These are phyloP conservation scores for Cladorrhinum sp. DNA, from an alignment of 2,329 filamentous ascomycete genomes.

Conservation along the genomic window DNA sequence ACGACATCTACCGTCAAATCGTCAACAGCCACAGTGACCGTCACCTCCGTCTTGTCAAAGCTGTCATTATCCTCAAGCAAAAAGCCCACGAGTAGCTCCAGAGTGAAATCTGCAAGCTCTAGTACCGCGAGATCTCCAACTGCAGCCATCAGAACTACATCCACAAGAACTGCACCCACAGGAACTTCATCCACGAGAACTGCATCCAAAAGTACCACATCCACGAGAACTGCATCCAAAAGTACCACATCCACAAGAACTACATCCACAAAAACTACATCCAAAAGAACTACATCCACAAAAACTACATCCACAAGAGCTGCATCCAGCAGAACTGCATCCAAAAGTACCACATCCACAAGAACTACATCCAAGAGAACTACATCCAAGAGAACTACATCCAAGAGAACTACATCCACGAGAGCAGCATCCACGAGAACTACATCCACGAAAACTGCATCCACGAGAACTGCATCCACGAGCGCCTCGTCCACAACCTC, in stretches of 20 bases:
- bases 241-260: no score
- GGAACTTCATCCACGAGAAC: background rate
- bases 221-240: no score
- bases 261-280: no score
- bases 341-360: background rate
- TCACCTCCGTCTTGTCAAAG: conserved; percentile 5
- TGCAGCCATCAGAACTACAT: background rate
- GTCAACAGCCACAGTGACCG: conserved; percentile 14
- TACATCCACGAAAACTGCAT: background rate
- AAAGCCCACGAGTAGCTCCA: conserved; percentile 7
- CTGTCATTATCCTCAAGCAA: background rate
- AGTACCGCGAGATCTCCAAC: background rate
- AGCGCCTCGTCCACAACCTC: background rate
- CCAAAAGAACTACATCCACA: no score
- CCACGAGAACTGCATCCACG: background rate
- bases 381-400: background rate
- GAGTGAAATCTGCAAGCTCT: background rate
- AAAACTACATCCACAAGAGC: background rate
- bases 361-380: background rate
- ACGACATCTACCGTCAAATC: conserved; percentile 14
- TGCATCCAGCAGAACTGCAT: background rate
- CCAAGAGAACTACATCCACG: background rate
- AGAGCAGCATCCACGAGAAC: background rate
- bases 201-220: no score
- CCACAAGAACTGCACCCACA: background rate